A percentile compares a stretch with the other conserved stretches of the same genome.
Evolutionary conservation across 495 filamentous ascomycete genomes (phyloP).

Genomic region (Glutinoglossum americanum): DNA sequence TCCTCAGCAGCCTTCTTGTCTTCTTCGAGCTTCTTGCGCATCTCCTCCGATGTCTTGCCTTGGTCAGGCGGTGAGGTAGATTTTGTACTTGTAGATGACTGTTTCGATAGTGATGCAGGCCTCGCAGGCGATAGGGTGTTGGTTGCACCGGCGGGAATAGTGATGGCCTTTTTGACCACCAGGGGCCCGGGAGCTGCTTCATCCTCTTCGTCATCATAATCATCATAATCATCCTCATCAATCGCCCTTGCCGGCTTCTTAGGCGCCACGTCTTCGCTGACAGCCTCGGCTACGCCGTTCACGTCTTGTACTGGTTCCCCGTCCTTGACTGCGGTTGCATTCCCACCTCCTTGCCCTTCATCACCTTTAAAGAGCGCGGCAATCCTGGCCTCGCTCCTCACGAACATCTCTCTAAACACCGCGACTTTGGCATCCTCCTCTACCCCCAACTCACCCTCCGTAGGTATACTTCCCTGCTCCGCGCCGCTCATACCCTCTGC

Average conservation of each 20-base stretch:
- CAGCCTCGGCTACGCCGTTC: constrained; percentile 9
- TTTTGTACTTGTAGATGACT: constrained; percentile 13
- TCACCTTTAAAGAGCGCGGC: constrained; percentile 33
- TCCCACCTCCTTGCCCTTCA: constrained; percentile 15
- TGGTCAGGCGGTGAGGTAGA: constrained; percentile 23
- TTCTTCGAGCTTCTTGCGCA: constrained; percentile 82
- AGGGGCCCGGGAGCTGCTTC: constrained; percentile 30
- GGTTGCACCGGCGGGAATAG: constrained; percentile 23
- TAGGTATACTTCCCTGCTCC: constrained; percentile 23
- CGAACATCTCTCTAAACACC: constrained; percentile 38
- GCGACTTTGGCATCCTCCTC: constrained; percentile 46
- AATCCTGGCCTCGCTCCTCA: constrained; percentile 36
- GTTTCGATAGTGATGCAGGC: constrained; percentile 15
- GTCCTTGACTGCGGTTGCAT: constrained; percentile 21
- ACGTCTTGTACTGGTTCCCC: constrained; percentile 15
- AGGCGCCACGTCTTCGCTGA: constrained; percentile 16
- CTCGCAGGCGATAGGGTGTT: constrained; percentile 9
- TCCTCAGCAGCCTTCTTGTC: constrained; percentile 87
- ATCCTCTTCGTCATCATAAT: constrained; percentile 46
- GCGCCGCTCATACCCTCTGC: constrained; percentile 22
- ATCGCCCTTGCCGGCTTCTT: constrained; percentile 49
- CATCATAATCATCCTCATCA: constrained; percentile 72
- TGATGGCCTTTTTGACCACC: constrained; percentile 34
- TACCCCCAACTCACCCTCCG: constrained; percentile 26
- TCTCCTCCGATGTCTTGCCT: constrained; percentile 53